These are phyloP conservation scores for Amanita pallidorosea DNA, from an alignment of 768 basidiomycete genomes.

Conservation along the genomic window DNA sequence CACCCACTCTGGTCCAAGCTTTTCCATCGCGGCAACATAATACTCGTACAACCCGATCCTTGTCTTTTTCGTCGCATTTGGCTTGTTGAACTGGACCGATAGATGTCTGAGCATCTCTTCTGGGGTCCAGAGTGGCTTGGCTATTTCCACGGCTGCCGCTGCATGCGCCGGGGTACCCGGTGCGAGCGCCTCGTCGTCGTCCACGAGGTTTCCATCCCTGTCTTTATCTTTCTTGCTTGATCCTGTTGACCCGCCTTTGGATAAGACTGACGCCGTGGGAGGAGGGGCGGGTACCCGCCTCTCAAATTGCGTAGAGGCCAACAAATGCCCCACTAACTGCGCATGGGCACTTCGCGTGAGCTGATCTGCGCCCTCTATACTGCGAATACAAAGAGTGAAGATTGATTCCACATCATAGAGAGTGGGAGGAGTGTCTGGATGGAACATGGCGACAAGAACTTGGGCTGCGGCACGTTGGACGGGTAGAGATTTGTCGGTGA, in stretches of 20 bases:
- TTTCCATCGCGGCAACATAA: constrained; percentile 67
- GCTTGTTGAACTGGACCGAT: constrained; percentile 73
- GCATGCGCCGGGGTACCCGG: constrained; percentile 23
- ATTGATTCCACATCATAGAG: constrained; percentile 67
- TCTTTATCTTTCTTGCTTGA: constrained; percentile 44
- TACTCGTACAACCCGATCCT: constrained; percentile 85
- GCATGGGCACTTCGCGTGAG: constrained; percentile 72
- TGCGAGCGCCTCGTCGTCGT: constrained; percentile 25
- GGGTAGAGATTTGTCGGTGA: constrained; percentile 76
- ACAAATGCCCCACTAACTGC: constrained; percentile 71
- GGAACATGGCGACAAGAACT: constrained; percentile 25
- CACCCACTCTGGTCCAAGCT: constrained; percentile 67
- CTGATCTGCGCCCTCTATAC: constrained; percentile 77
- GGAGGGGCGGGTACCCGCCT: constrained; percentile 28
- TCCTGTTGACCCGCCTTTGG: constrained; percentile 31
- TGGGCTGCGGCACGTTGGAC: constrained; percentile 80
- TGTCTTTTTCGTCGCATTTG: constrained; percentile 52
- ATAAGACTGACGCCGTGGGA: constrained; percentile 17
- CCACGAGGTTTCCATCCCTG: constrained; percentile 45
- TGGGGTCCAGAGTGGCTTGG: constrained; percentile 61
- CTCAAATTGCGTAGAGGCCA: constrained; percentile 74
- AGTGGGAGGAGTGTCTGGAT: constrained; percentile 11
- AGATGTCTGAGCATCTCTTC: constrained; percentile 77
- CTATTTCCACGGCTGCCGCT: constrained; percentile 36
- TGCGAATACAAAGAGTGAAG: constrained; percentile 53